Evolutionary conservation across 116 monocot species (phyloP).

Genomic region (Iris pallida): DNA sequence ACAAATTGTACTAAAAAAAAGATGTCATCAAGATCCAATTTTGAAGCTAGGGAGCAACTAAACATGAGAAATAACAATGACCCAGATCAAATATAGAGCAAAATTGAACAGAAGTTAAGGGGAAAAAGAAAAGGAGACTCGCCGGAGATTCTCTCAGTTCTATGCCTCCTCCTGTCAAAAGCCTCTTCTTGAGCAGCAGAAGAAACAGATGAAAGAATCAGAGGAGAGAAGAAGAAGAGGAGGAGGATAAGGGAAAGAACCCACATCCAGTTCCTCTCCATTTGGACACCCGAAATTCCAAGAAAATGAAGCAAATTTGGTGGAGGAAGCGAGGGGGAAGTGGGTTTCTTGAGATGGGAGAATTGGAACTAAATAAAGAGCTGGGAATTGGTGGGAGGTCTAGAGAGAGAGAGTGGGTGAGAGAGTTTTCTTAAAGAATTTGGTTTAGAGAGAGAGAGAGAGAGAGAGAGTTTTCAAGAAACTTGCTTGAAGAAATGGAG

Average conservation of each 20-base stretch:
- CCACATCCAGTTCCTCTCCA: slow-evolving; percentile 17
- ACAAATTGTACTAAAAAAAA: too few species aligned
- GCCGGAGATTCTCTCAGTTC: slow-evolving; percentile 85
- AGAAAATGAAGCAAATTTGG: not conserved
- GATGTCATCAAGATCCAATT: not conserved
- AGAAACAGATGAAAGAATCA: slow-evolving; percentile 10
- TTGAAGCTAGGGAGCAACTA: not conserved
- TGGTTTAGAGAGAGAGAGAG: slow-evolving; percentile 2
- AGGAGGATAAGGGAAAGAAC: not conserved
- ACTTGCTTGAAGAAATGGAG: too few species aligned
- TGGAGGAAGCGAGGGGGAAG: not conserved
- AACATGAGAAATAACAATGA: not conserved
- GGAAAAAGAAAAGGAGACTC: not conserved
- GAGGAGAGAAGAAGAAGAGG: slow-evolving; percentile 17
- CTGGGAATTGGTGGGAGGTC: slow-evolving; percentile 14
- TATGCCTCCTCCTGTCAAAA: slow-evolving; percentile 20
- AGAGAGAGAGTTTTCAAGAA: not conserved
- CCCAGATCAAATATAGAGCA: not conserved
- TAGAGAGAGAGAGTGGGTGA: not conserved
- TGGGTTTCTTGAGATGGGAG: not conserved
- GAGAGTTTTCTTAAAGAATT: slow-evolving; percentile 9
- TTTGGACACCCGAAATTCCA: not conserved
- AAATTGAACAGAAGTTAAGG: not conserved
- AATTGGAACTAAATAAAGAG: not conserved
- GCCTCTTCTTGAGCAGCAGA: slow-evolving; percentile 17